Conservation (phyloP, 345 rosid genomes). For the Heritiera fomes region DNA sequence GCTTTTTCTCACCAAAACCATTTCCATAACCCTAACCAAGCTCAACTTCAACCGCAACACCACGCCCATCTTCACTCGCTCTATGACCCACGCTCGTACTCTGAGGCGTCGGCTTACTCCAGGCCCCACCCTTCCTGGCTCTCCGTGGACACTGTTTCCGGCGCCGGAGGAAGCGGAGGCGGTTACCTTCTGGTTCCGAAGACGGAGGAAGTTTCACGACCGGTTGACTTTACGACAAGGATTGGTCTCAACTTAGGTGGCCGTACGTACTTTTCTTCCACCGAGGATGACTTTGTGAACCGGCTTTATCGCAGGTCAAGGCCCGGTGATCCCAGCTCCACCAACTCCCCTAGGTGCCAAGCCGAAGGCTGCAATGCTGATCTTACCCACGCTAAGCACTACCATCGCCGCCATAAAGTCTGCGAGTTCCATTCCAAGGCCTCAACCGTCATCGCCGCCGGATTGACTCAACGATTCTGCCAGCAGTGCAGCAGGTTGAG, state of each 20-base stretch:
- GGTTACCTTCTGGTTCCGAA: slow-evolving; percentile 63
- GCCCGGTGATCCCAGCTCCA: slow-evolving; percentile 53
- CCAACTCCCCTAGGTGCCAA: slow-evolving; percentile 76
- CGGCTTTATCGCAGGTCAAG: slow-evolving; percentile 81
- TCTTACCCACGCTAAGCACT: slow-evolving; percentile 90
- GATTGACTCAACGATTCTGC: slow-evolving; percentile 96
- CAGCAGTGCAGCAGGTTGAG: slow-evolving; percentile 98
- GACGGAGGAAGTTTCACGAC: slow-evolving; percentile 56
- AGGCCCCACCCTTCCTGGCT: slow-evolving; percentile 40
- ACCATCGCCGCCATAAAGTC: slow-evolving; percentile 96
- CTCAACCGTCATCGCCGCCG: slow-evolving; percentile 79
- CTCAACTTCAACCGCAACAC: slow-evolving; percentile 34
- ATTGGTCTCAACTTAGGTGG: slow-evolving; percentile 92
- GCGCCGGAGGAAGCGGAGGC: slow-evolving; percentile 29
- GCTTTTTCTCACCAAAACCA: slow-evolving; percentile 32
- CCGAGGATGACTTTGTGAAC: slow-evolving; percentile 88
- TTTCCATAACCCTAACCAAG: slow-evolving; percentile 32
- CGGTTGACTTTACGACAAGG: slow-evolving; percentile 55
- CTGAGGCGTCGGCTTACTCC: slow-evolving; percentile 35
- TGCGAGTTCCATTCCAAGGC: slow-evolving; percentile 98
- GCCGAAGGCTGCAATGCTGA: slow-evolving; percentile 98
- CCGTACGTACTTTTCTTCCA: slow-evolving; percentile 85
- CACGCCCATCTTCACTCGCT: slow-evolving; percentile 26
- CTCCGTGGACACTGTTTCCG: slow-evolving; percentile 40
- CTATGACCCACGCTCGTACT: slow-evolving; percentile 57